These are phyloP conservation scores for Misopates orontium DNA, from an alignment of 257 asterid genomes.

Conservation along the genomic window DNA sequence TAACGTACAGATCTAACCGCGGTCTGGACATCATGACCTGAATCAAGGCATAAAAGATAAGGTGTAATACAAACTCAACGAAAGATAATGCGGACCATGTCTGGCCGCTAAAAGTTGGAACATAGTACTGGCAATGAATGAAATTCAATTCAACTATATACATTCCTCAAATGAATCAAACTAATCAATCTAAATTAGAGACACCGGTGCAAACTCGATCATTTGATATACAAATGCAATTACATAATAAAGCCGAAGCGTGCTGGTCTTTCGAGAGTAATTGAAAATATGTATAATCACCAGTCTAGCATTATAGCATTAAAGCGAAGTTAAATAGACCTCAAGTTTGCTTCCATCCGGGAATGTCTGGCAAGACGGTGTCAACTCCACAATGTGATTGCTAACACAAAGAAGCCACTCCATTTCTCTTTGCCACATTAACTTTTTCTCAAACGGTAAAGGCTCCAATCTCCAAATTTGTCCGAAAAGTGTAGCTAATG, in stretches of 20 bases:
- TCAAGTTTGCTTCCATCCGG: constrained; percentile 79
- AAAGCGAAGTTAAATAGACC: constrained; percentile 35
- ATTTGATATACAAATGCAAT: too few species aligned
- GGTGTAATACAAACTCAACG: not conserved
- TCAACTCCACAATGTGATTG: constrained; percentile 77
- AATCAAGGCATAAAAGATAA: constrained; percentile 18
- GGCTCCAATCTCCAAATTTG: constrained; percentile 94
- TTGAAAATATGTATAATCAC: too few species aligned
- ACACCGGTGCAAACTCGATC: too few species aligned
- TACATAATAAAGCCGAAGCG: too few species aligned
- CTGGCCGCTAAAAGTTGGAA: not conserved
- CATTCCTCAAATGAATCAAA: not conserved
- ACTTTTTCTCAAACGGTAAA: constrained; percentile 51
- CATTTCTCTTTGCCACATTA: constrained; percentile 86
- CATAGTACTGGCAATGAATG: too few species aligned
- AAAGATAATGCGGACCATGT: not conserved
- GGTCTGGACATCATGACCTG: constrained; percentile 83
- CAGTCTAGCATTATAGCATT: not conserved
- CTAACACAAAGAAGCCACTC: constrained; percentile 78
- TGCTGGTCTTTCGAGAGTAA: too few species aligned
- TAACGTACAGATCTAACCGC: constrained; percentile 62
- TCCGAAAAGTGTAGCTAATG: constrained; percentile 77
- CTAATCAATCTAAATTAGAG: too few species aligned
- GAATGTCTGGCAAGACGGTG: constrained; percentile 76
- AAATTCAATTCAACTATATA: not conserved